Base-by-base conservation (phyloP, 2,329 filamentous ascomycete species). In the Colletotrichum filicis region DNA sequence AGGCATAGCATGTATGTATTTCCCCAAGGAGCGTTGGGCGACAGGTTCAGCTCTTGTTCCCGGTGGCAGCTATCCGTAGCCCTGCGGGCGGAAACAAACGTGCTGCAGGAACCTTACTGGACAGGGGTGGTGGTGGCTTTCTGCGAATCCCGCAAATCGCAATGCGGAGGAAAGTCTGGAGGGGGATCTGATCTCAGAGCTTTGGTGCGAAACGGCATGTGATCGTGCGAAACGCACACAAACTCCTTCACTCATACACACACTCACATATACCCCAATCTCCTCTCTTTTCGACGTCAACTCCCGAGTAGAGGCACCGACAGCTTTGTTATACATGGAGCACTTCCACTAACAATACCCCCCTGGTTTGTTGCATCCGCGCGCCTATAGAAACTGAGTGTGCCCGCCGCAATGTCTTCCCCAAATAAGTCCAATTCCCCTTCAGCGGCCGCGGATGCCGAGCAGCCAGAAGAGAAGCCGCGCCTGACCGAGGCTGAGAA, bases 401-500 rank as follows among this genome's bases (percentile, higher is more conserved):
- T 42, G n/a, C 24, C 16, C 28, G 42, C 32, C 32, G 42, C 26
- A 22, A 76, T 76, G 74, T 75, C 74, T 28, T 76, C 74, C 14
- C 56, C 73, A 16, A 76, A 76, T 32, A 70, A 76, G 42, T 71
- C 75, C 32, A 62, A 70, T 22, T 74, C 75, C 37, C 74, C 74
- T 8, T 56, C 74, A n/a, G 63, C 59, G 24, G 30, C 67, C 22
- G 59, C 30, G 28, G 72, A 69, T 46, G 71, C 46, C 53, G 75
- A 69, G 19, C 77, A 75, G 35, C 77, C 76, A 22, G 85, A 88
- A 30, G 87, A 87, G 62, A 88, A 87, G 80, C 85, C 85, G 53
- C 85, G 87, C 46, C 80, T 89, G 37, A 88, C 87, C 6, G 86
- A 88, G 70, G 85, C 87, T 62, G 86, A 88, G 78, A 89, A 88